A percentile compares a stretch with the other conserved stretches of the same genome.
These are phyloP conservation scores for Cystobasidium slooffiae DNA, from an alignment of 1,284 basidiomycete genomes.

Conservation along the genomic window DNA sequence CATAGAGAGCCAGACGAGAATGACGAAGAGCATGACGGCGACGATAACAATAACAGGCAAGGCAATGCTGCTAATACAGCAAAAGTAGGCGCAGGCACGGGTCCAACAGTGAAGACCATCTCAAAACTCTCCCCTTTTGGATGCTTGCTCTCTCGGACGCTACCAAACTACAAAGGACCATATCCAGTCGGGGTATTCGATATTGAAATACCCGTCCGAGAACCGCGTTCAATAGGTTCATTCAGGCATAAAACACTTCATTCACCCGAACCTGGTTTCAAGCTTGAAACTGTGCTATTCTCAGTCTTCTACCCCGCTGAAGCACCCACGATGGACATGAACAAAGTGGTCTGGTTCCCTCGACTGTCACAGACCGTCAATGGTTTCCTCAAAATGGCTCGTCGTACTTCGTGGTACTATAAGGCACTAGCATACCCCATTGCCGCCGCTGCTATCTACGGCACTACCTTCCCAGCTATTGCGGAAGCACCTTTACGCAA, in stretches of 20 bases:
- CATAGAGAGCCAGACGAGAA: neutral
- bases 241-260: constrained; percentile 30
- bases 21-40: constrained; percentile 7
- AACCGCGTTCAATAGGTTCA: constrained; percentile 23
- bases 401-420: constrained; percentile 56
- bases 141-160: constrained; percentile 23
- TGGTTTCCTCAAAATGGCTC: constrained; percentile 58
- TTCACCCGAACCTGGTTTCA: constrained; percentile 22
- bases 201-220: constrained; percentile 37
- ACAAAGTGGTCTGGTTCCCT: constrained; percentile 43
- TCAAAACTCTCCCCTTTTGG: constrained; percentile 33
- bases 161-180: constrained; percentile 38
- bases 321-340: neutral
- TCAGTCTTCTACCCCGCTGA: constrained; percentile 59
- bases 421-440: constrained; percentile 50
- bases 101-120: constrained; percentile 28
- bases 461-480: constrained; percentile 58
- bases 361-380: constrained; percentile 50
- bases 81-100: neutral
- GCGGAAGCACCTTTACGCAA: constrained; percentile 55
- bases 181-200: constrained; percentile 43
- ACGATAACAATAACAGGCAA: neutral
- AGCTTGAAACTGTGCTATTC: constrained; percentile 47
- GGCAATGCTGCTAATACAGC: neutral
- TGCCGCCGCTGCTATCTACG: constrained; percentile 57